Evolutionary conservation across 1,139 yeast species (phyloP), one percentile per base, ranked within the genome.

Genomic region (Debaryomyces psychrophilus): DNA sequence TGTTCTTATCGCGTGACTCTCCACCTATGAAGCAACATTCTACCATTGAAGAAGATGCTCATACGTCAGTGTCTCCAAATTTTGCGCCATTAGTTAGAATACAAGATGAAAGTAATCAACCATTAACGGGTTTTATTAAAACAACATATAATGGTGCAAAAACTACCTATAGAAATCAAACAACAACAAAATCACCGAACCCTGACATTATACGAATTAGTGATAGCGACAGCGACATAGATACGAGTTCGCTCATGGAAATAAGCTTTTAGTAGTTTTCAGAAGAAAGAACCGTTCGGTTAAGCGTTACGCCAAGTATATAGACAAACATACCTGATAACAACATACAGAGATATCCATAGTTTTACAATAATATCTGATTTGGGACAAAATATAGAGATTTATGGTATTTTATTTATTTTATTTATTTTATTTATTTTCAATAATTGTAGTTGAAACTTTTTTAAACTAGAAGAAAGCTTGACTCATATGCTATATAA

Each of bases 191-290:
- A 5, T 18, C 26, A 11, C 4, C 33, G 6, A 11, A 7, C 4
- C 17, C 14, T 18, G 25, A 33, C n/a, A 20, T 18, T 5, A 33
- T 18, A 33, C 15, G 18, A 18, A 15, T 37, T 25, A 37, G 23
- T 37, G 33, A 37, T 7, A 26, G 23, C 12, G 40, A 36, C 9
- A 23, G 28, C 12, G 39, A 26, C 4, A 12, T 26, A 17, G 31
- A 37, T 37, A 14, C 31, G 1, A 26, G 31, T 22, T 37, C 40
- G 4, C 28, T 37, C 15, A n/a, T 15, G 40, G 40, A 37, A 37
- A 37, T 37, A 12, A 26, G n/a, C 17, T 9, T n/a, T 27, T 3
- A 15, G 23, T n/a, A 15, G 23, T 11, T 37, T 37, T n/a, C 14
- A 26, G 20, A 25, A 23, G 22, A 20, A 20, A 20, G 5, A 20